Evolutionary conservation across 768 basidiomycete species (phyloP).

Genomic region (Leucocoprinus leucothites): DNA sequence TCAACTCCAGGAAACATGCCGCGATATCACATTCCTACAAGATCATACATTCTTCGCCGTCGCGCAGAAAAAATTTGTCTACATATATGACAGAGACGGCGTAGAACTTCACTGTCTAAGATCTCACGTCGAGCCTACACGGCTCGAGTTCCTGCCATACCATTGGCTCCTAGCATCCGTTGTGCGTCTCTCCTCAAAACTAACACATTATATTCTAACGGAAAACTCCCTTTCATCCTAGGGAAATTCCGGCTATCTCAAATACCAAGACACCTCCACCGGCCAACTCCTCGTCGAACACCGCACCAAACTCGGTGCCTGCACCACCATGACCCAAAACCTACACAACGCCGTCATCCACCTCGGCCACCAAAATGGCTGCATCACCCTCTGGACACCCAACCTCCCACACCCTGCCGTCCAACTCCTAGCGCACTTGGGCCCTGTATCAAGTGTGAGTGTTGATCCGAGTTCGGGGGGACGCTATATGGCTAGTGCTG

Average conservation of each 20-base stretch:
- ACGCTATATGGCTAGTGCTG: slow-evolving; percentile 87
- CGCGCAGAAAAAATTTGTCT: slow-evolving; percentile 71
- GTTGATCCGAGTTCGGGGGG: slow-evolving; percentile 87
- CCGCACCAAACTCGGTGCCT: slow-evolving; percentile 86
- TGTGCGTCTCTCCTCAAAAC: slow-evolving; percentile 40
- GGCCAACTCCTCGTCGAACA: slow-evolving; percentile 84
- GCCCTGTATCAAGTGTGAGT: slow-evolving; percentile 76
- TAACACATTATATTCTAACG: background rate
- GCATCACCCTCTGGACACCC: slow-evolving; percentile 96
- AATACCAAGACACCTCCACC: slow-evolving; percentile 97
- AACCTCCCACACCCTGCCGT: slow-evolving; percentile 91
- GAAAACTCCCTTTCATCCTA: slow-evolving; percentile 16
- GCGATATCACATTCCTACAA: slow-evolving; percentile 95
- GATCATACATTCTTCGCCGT: background rate
- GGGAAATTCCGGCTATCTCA: slow-evolving; percentile 89
- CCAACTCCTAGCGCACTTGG: slow-evolving; percentile 86
- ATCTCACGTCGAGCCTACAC: slow-evolving; percentile 83
- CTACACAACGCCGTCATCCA: slow-evolving; percentile 91
- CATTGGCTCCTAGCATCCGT: slow-evolving; percentile 91
- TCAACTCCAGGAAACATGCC: slow-evolving; percentile 84
- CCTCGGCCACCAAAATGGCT: slow-evolving; percentile 92
- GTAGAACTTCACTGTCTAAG: slow-evolving; percentile 88
- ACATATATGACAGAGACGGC: slow-evolving; percentile 92
- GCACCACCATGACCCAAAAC: slow-evolving; percentile 86
- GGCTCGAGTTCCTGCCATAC: slow-evolving; percentile 90